These are phyloP conservation scores for Heritiera fomes DNA, from an alignment of 345 rosid species.

Conservation along the genomic window DNA sequence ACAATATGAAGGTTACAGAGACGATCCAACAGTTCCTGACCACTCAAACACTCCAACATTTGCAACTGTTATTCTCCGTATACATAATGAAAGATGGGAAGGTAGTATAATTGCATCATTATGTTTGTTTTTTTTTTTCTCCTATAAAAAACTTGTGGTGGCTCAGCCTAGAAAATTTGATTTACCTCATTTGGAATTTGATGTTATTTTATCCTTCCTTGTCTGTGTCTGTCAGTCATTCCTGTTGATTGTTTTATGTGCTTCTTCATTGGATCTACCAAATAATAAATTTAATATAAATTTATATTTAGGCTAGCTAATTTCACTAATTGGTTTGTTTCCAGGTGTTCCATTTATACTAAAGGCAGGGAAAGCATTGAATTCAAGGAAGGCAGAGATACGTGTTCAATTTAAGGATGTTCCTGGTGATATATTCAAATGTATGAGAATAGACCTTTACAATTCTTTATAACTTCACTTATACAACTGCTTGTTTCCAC, in stretches of 20 bases:
- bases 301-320: conserved; percentile 2
- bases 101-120: conserved; percentile 43
- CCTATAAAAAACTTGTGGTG: not conserved
- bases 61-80: conserved; percentile 78
- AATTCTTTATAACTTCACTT: conserved; percentile 15
- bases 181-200: not conserved
- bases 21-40: conserved; percentile 95
- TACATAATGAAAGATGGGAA: conserved; percentile 99
- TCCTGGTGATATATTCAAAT: conserved; percentile 95
- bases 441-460: conserved; percentile 39
- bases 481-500: not conserved
- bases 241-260: not conserved
- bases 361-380: conserved; percentile 97
- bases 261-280: conserved; percentile 4
- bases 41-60: conserved; percentile 92
- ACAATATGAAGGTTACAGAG: conserved; percentile 86
- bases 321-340: conserved; percentile 23
- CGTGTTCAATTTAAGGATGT: conserved; percentile 98
- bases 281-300: not conserved
- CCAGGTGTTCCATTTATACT: conserved; percentile 94
- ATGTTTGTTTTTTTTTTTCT: conserved; percentile 7
- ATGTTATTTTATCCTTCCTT: not conserved
- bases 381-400: conserved; percentile 97
- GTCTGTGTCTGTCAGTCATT: not conserved
- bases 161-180: not conserved